Percentiles rank a stretch among this genome's conserved stretches.
Evolutionary conservation across 768 basidiomycete genomes (phyloP).

Genomic region (Hericium coralloides): DNA sequence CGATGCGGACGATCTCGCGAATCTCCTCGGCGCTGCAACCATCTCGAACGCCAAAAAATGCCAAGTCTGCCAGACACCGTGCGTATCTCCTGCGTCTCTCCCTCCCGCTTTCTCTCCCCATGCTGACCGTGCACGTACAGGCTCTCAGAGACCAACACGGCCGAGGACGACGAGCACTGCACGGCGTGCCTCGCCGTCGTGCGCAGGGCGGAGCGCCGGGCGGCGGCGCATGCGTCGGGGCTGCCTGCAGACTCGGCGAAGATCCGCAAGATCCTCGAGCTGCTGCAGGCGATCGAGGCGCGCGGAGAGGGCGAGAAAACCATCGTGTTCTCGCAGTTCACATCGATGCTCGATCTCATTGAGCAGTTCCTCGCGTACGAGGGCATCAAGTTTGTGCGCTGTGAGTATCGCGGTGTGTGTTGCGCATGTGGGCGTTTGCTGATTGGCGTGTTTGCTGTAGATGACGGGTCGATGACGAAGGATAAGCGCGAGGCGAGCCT

Average conservation of each 20-base stretch:
- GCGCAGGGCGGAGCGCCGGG: slow-evolving; percentile 36
- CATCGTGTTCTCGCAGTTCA: slow-evolving; percentile 94
- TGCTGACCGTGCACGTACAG: slow-evolving; percentile 18
- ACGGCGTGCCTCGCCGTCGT: slow-evolving; percentile 48
- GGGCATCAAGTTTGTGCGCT: slow-evolving; percentile 71
- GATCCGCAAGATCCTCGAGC: slow-evolving; percentile 70
- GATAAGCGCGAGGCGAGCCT: slow-evolving; percentile 70
- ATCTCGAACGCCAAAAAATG: slow-evolving; percentile 57
- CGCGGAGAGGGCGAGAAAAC: slow-evolving; percentile 72
- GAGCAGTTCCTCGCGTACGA: slow-evolving; percentile 71
- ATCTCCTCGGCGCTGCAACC: slow-evolving; percentile 60
- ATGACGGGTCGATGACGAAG: slow-evolving; percentile 82
- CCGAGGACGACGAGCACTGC: slow-evolving; percentile 44
- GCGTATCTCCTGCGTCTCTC: too few species aligned
- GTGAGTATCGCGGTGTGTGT: slow-evolving; percentile 40
- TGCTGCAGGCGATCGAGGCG: slow-evolving; percentile 57
- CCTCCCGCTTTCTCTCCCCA: not conserved
- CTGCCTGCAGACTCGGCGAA: slow-evolving; percentile 77
- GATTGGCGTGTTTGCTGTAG: slow-evolving; percentile 32
- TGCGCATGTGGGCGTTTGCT: too few species aligned
- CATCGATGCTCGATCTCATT: slow-evolving; percentile 77
- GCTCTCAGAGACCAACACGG: slow-evolving; percentile 27
- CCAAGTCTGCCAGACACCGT: slow-evolving; percentile 69
- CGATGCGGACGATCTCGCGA: slow-evolving; percentile 67
- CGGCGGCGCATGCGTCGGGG: slow-evolving; percentile 10